Evolutionary conservation across 306 rosid genomes (phyloP).

Genomic region (Casuarina equisetifolia): DNA sequence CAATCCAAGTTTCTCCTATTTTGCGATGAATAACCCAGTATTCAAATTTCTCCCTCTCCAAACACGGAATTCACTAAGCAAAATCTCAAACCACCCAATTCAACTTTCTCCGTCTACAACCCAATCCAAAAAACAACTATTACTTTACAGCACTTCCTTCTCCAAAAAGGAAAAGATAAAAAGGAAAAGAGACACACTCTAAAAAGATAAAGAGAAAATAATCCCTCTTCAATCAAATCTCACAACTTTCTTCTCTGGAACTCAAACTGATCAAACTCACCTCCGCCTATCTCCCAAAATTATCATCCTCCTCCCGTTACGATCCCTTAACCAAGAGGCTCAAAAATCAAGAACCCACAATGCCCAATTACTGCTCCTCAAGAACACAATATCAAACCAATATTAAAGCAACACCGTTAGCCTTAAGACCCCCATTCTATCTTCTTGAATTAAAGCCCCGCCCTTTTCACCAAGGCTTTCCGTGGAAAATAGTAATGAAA

Average conservation of each 20-base stretch:
- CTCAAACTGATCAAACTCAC: conserved; percentile 15
- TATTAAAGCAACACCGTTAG: not conserved
- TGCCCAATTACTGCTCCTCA: not conserved
- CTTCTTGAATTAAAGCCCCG: not conserved
- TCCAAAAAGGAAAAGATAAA: not conserved
- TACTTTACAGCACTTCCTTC: not conserved
- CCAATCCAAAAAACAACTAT: not conserved
- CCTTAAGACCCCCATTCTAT: not conserved
- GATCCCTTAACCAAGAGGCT: not conserved
- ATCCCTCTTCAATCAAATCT: conserved; percentile 9
- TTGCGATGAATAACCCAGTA: not conserved
- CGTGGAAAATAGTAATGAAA: not conserved
- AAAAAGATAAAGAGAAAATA: too few species aligned
- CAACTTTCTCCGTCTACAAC: not conserved
- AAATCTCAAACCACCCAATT: not conserved
- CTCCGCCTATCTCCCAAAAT: not conserved
- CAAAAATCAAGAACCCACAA: not conserved
- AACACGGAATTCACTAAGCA: conserved; percentile 1
- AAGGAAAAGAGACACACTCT: too few species aligned
- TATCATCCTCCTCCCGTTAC: not conserved
- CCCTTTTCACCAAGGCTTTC: not conserved
- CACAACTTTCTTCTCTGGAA: conserved; percentile 21
- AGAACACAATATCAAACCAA: not conserved
- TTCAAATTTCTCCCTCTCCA: conserved; percentile 1
- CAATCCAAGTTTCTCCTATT: conserved; percentile 14